A percentile compares a stretch with the other conserved stretches of the same genome.
phyloP scores from a whole-genome alignment of 345 rosid genomes.

The Camelina hispida region DNA sequence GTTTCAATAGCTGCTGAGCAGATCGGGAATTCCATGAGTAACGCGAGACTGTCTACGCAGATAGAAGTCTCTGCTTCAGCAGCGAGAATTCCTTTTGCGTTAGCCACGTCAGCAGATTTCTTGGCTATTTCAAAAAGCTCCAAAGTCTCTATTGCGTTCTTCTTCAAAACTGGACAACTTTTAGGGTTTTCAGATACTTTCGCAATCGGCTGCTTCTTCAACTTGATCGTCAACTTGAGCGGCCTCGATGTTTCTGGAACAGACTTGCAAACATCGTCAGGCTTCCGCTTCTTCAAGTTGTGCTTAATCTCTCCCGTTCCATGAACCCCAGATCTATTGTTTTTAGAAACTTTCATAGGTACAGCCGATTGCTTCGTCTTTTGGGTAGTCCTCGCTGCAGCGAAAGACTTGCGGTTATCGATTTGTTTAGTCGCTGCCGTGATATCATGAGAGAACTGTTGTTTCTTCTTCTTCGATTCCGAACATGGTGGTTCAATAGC shows the following conservation, averaged over 20 bases:
- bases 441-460: background rate
- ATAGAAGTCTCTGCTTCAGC: background rate
- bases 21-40: background rate
- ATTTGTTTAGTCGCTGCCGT: too few species aligned
- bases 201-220: background rate
- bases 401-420: too few species aligned
- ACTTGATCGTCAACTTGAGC: too few species aligned
- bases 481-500: background rate
- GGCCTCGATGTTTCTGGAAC: too few species aligned
- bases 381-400: too few species aligned
- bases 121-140: slow-evolving; percentile 18
- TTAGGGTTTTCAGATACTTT: background rate
- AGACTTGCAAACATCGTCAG: too few species aligned
- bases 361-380: background rate
- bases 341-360: background rate
- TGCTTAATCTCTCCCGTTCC: background rate
- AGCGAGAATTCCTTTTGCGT: background rate
- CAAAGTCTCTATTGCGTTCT: background rate
- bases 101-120: slow-evolving; percentile 11
- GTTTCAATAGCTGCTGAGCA: background rate
- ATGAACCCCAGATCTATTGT: background rate
- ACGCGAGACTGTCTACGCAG: slow-evolving; percentile 11
- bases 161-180: background rate
- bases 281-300: background rate
- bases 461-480: background rate